Base-by-base conservation (phyloP, 495 filamentous ascomycete species). In the Penicillium verhagenii region DNA sequence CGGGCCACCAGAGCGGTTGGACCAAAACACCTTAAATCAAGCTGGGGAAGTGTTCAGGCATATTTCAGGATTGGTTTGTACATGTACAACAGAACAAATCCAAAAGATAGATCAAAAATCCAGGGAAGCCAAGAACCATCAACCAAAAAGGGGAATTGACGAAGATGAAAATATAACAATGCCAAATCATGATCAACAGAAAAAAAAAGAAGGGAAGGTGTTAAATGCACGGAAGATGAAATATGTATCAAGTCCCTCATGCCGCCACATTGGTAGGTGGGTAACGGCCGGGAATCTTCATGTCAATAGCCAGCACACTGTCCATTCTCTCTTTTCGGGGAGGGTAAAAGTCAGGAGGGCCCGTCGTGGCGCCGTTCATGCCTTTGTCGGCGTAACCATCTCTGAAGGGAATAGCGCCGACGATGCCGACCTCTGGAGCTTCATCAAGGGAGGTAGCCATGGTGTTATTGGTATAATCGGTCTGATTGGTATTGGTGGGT, bases 251-350 rank as follows among this genome's bases (percentile, higher is more conserved):
- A 45, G 8, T 16, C 20, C 25, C 59, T 63, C 59, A 74, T 46
- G 65, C 69, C 0, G 65, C 56, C 50, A 73, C 59, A 55, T 69
- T 66, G 46, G 67, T 63, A 13, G 60, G 70, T 10, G 73, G 73
- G 46, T 52, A 76, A 39, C 64, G 68, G 18, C 73, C 73, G 0
- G 73, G 73, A n/a, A 76, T 73, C 43, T 68, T 64, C 59, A 70
- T 53, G 45, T 70, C 72, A 31, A 73, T 61, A 5, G 69, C 68
- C 9, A 60, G 40, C 23, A 65, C 68, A 43, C 61, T 66, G 58
- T 74, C 72, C 23, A 64, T 66, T 31, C 61, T 66, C 54, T 74
- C 72, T 28, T 56, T 58, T 31, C 64, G 56, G 29, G 63, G 49
- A 18, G 58, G 66, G 23, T 42, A 57, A 23, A 61, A 6, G 19